A percentile compares a stretch with the other conserved stretches of the same genome.
These are phyloP conservation scores for Candida sanyaensis DNA, from an alignment of 1,139 yeast species.

Conservation along the genomic window DNA sequence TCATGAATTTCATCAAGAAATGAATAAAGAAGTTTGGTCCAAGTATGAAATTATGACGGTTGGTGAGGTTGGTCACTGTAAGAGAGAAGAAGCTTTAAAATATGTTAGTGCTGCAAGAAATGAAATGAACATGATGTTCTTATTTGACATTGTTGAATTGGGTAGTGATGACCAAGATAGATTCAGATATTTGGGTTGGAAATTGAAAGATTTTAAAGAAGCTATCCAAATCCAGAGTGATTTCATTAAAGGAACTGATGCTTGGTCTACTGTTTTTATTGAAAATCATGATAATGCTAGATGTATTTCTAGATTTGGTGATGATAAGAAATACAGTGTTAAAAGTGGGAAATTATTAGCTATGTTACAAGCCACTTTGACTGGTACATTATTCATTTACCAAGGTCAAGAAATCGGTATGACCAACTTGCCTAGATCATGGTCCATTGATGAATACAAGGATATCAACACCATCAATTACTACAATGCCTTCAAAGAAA, in stretches of 20 bases:
- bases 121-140: constrained; percentile 55
- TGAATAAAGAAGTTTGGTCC: constrained; percentile 44
- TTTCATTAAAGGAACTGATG: constrained; percentile 51
- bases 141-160: constrained; percentile 47
- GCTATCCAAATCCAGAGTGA: constrained; percentile 37
- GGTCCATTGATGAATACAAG: constrained; percentile 52
- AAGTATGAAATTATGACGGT: constrained; percentile 58
- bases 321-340: constrained; percentile 32
- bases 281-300: constrained; percentile 66
- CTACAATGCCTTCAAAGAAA: constrained; percentile 34
- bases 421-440: constrained; percentile 47
- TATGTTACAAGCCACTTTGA: constrained; percentile 45
- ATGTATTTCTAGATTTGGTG: constrained; percentile 52
- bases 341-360: constrained; percentile 52
- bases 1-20: constrained; percentile 58
- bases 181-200: constrained; percentile 34
- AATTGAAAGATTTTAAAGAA: constrained; percentile 43
- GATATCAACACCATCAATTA: constrained; percentile 52
- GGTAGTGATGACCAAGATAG: constrained; percentile 40
- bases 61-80: constrained; percentile 52
- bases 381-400: constrained; percentile 59
- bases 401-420: constrained; percentile 66
- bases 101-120: constrained; percentile 50
- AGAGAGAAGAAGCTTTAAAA: constrained; percentile 44
- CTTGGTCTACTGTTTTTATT: constrained; percentile 59